Percentiles rank a stretch among this genome's conserved stretches.
phyloP scores from a whole-genome alignment of 2,329 filamentous ascomycete genomes.

The Alternaria metachromatica region DNA sequence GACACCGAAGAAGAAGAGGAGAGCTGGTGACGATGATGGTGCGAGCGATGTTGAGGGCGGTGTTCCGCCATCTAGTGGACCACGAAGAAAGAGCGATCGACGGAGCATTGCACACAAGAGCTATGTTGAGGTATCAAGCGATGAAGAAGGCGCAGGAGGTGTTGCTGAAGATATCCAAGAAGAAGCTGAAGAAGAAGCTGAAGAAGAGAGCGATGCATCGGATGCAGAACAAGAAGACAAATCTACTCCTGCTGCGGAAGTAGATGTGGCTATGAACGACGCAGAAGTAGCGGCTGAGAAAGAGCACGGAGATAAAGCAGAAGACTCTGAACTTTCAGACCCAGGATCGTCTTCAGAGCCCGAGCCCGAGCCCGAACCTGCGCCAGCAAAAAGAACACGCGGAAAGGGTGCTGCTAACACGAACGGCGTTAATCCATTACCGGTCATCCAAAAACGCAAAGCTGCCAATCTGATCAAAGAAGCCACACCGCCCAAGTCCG shows the following conservation, averaged over 20 bases:
- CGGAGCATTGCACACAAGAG: constrained; percentile 50
- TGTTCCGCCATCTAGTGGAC: constrained; percentile 47
- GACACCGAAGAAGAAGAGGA: constrained; percentile 48
- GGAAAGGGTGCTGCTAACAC: constrained; percentile 24
- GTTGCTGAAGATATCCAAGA: constrained; percentile 33
- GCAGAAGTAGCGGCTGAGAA: constrained; percentile 11
- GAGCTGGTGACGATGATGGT: constrained; percentile 39
- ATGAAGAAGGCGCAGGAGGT: constrained; percentile 49
- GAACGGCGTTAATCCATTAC: constrained; percentile 23
- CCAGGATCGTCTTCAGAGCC: constrained; percentile 25
- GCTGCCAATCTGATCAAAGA: constrained; percentile 18
- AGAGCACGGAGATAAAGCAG: constrained; percentile 14
- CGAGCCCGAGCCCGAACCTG: constrained; percentile 19
- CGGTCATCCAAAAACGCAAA: constrained; percentile 25
- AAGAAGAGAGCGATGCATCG: constrained; percentile 24
- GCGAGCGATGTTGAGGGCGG: constrained; percentile 38
- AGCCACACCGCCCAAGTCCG: constrained; percentile 24
- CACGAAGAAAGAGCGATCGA: constrained; percentile 52
- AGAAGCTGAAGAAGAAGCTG: constrained; percentile 16
- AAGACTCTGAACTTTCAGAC: constrained; percentile 21
- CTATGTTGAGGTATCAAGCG: constrained; percentile 55
- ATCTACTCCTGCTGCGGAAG: constrained; percentile 23
- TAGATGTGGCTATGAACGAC: constrained; percentile 43
- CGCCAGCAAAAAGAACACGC: constrained; percentile 23
- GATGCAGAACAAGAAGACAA: constrained; percentile 20